Evolutionary conservation across 192 early-diverging fungal genomes (phyloP).

Genomic region (Polychytrium aggregatum): DNA sequence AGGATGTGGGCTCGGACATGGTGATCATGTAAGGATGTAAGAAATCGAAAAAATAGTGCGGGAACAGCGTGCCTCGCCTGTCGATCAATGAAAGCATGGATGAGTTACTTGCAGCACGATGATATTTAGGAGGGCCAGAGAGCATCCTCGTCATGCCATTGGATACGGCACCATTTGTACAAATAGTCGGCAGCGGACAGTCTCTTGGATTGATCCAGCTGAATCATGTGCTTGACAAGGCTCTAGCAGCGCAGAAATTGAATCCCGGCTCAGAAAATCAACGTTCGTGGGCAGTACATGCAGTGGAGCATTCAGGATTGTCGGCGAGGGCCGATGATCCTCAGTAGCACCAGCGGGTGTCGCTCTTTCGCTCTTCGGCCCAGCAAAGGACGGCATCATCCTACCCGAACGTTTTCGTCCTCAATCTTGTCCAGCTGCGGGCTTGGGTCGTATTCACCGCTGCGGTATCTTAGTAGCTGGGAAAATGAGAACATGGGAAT

Average conservation of each 20-base stretch:
- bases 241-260: slow-evolving; percentile 20
- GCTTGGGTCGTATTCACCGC: slow-evolving; percentile 61
- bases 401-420: slow-evolving; percentile 61
- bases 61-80: slow-evolving; percentile 66
- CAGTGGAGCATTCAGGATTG: too few relatives aligned
- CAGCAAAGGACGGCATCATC: slow-evolving; percentile 3
- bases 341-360: too few relatives aligned
- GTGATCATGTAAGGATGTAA: slow-evolving; percentile 60
- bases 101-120: too few relatives aligned
- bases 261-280: not conserved
- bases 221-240: slow-evolving; percentile 81
- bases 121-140: too few relatives aligned
- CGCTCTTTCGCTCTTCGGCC: too few relatives aligned
- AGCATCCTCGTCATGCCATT: slow-evolving; percentile 4
- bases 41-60: slow-evolving; percentile 61
- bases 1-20: slow-evolving; percentile 12
- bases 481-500: slow-evolving; percentile 83
- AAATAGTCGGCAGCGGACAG: slow-evolving; percentile 68
- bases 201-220: slow-evolving; percentile 64
- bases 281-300: too few relatives aligned
- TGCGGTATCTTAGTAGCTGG: slow-evolving; percentile 81
- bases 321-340: too few relatives aligned
- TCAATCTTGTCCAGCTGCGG: slow-evolving; percentile 71
- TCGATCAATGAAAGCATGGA: not conserved
- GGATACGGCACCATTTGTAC: slow-evolving; percentile 44